phyloP scores from a whole-genome alignment of 2,329 filamentous ascomycete species.

The Coniella lustricola region DNA sequence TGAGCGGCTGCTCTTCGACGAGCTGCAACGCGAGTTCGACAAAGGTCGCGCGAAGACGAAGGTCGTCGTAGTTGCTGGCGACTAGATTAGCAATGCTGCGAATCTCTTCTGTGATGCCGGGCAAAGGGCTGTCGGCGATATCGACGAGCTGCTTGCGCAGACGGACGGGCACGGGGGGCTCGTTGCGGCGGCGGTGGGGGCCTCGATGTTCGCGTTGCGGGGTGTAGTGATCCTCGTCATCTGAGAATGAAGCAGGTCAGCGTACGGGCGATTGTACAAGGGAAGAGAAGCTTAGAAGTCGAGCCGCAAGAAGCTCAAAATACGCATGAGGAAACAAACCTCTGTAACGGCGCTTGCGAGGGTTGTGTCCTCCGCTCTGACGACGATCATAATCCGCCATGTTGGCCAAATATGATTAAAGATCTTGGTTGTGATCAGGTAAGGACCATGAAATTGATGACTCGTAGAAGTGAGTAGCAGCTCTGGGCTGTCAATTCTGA shows the following conservation, averaged over 20 bases:
- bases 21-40: conserved; percentile 69
- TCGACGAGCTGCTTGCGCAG: conserved; percentile 72
- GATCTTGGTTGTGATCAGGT: not conserved
- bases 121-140: conserved; percentile 75
- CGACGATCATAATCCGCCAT: conserved; percentile 55
- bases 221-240: conserved; percentile 56
- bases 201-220: conserved; percentile 59
- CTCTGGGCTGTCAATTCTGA: conserved; percentile 4
- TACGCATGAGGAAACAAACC: conserved; percentile 43
- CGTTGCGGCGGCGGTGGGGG: conserved; percentile 61
- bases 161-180: conserved; percentile 60
- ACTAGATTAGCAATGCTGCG: conserved; percentile 67
- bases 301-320: not conserved
- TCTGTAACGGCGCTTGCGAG: conserved; percentile 73
- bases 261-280: too few species aligned
- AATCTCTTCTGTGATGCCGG: conserved; percentile 73
- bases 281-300: not conserved
- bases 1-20: conserved; percentile 85
- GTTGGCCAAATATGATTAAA: conserved; percentile 8
- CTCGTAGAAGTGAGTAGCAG: not conserved
- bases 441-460: not conserved
- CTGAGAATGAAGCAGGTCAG: conserved; percentile 4
- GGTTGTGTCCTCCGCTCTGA: conserved; percentile 46
- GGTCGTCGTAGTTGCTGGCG: conserved; percentile 78
- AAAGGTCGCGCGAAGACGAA: conserved; percentile 67